A percentile compares a stretch with the other conserved stretches of the same genome.
These are phyloP conservation scores for Amauroascus niger DNA, from an alignment of 2,329 filamentous ascomycete genomes.

Conservation along the genomic window DNA sequence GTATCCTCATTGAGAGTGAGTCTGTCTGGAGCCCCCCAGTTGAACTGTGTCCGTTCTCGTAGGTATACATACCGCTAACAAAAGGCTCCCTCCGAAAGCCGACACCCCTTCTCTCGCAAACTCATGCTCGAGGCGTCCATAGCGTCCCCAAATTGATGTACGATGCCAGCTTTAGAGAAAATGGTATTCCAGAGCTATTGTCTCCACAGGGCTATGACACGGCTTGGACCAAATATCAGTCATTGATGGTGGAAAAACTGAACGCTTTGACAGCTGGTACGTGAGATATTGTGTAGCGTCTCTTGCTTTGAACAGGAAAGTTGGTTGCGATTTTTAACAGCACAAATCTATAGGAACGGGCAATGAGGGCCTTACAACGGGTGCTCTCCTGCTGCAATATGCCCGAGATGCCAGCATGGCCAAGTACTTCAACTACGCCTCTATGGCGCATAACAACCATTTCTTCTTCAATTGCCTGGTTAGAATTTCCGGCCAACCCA, in stretches of 20 bases:
- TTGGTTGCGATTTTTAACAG: conserved; percentile 8
- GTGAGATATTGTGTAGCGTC: neutral
- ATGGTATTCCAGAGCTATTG: conserved; percentile 62
- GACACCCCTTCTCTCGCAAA: conserved; percentile 29
- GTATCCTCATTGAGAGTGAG: conserved; percentile 31
- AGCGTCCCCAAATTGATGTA: conserved; percentile 42
- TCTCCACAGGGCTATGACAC: conserved; percentile 59
- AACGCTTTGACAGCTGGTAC: conserved; percentile 66
- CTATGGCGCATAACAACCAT: conserved; percentile 87
- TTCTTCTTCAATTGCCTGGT: conserved; percentile 43
- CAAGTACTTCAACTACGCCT: conserved; percentile 86
- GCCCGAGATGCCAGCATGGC: conserved; percentile 71
- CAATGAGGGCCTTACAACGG: conserved; percentile 51
- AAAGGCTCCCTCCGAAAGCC: neutral
- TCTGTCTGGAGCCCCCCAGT: conserved; percentile 14
- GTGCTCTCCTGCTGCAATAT: conserved; percentile 61
- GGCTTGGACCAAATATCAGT: conserved; percentile 77
- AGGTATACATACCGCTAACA: neutral
- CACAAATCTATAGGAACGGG: conserved; percentile 49
- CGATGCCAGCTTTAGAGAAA: conserved; percentile 36
- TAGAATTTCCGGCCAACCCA: conserved; percentile 18
- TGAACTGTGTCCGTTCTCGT: neutral
- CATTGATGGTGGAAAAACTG: conserved; percentile 61
- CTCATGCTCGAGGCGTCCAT: conserved; percentile 35
- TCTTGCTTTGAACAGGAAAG: neutral